These are phyloP conservation scores for Cryptococcus sp. DNA, from an alignment of 1,284 basidiomycete species.

Conservation along the genomic window DNA sequence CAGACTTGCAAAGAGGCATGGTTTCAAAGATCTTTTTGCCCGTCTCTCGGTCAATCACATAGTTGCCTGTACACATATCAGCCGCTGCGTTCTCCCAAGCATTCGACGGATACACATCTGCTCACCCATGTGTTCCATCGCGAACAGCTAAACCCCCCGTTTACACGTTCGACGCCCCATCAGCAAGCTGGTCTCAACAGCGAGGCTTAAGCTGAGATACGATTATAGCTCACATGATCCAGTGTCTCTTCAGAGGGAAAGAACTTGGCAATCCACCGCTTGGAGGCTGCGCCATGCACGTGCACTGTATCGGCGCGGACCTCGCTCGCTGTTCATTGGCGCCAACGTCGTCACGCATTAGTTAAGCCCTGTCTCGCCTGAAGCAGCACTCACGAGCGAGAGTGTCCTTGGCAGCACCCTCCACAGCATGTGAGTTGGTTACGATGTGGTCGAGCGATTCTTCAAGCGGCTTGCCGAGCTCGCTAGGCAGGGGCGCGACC, in stretches of 20 bases:
- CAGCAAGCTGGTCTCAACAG: background rate
- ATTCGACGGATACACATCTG: background rate
- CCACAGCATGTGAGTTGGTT: slow-evolving; percentile 13
- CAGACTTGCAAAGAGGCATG: slow-evolving; percentile 70
- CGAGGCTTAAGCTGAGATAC: background rate
- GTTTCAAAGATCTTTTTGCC: slow-evolving; percentile 68
- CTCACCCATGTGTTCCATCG: slow-evolving; percentile 46
- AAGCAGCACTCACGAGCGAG: slow-evolving; percentile 31
- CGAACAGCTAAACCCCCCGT: slow-evolving; percentile 36
- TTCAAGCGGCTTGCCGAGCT: slow-evolving; percentile 33
- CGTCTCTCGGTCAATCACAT: slow-evolving; percentile 60
- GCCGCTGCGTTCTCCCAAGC: background rate
- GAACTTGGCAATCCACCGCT: slow-evolving; percentile 37
- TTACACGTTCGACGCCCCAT: background rate
- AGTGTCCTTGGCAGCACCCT: slow-evolving; percentile 18
- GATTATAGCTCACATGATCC: slow-evolving; percentile 27
- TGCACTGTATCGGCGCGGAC: slow-evolving; percentile 35
- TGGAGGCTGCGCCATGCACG: slow-evolving; percentile 22
- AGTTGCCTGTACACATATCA: slow-evolving; percentile 56
- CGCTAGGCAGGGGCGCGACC: slow-evolving; percentile 22
- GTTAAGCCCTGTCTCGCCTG: too few relatives aligned
- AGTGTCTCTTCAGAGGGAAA: slow-evolving; percentile 40
- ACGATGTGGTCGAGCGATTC: slow-evolving; percentile 35
- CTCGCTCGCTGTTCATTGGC: slow-evolving; percentile 28
- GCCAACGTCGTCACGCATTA: background rate